Conservation (phyloP, 805 yeast genomes). For the Wickerhamiella shivajii region DNA sequence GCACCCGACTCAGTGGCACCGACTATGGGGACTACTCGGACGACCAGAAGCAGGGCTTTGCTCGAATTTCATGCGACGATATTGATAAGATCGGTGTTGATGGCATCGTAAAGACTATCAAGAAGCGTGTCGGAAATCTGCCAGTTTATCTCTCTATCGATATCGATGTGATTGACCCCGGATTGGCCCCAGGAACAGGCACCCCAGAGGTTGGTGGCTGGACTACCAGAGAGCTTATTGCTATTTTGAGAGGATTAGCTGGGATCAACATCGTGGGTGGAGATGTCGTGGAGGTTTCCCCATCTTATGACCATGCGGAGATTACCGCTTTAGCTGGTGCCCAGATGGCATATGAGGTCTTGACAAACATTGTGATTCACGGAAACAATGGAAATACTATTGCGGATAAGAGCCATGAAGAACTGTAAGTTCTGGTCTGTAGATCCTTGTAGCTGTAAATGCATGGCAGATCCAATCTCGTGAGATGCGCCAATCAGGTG, state of each 20-base stretch:
- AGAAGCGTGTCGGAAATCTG: conserved; percentile 41
- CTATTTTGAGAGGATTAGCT: conserved; percentile 43
- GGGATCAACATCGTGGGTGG: conserved; percentile 55
- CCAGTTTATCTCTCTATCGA: conserved; percentile 74
- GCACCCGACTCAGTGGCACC: conserved; percentile 55
- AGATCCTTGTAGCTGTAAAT: no score
- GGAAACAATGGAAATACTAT: conserved; percentile 23
- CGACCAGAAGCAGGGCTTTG: conserved; percentile 55
- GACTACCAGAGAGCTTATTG: conserved; percentile 48
- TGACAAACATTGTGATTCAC: conserved; percentile 62
- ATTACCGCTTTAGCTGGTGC: conserved; percentile 52
- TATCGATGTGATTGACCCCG: conserved; percentile 57
- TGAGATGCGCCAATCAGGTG: no score
- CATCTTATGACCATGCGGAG: conserved; percentile 49
- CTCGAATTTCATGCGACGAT: conserved; percentile 57
- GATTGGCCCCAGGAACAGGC: conserved; percentile 66
- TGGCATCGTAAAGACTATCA: conserved; percentile 42
- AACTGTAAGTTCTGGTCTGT: conserved; percentile 16
- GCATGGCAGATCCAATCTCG: no score
- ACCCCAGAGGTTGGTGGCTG: conserved; percentile 69
- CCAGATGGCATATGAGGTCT: conserved; percentile 49
- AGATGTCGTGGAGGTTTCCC: conserved; percentile 62
- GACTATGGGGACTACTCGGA: conserved; percentile 48
- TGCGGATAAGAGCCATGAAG: conserved; percentile 14
- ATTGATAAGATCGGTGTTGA: conserved; percentile 50